Conservation (phyloP, 108 stramenopile species). For the Cyclotella baltica region DNA sequence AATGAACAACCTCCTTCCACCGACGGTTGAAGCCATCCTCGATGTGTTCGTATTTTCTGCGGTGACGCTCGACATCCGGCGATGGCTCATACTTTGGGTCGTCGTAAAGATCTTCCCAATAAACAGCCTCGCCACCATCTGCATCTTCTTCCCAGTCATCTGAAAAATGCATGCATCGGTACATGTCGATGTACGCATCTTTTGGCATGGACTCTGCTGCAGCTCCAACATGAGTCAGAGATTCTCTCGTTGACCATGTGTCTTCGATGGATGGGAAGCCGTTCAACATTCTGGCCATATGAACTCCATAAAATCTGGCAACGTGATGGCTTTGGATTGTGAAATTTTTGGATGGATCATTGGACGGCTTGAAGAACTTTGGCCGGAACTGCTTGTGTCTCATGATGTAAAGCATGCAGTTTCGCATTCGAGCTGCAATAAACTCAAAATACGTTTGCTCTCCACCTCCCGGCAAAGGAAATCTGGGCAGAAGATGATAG, state of each 20-base stretch:
- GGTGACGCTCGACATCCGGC: slow-evolving; percentile 2
- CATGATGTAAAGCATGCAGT: slow-evolving; percentile 22
- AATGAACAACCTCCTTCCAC: slow-evolving; percentile 15
- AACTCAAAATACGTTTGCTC: not conserved
- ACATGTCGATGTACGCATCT: slow-evolving; percentile 19
- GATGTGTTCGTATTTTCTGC: not conserved
- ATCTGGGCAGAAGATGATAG: not conserved
- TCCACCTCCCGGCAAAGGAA: not conserved
- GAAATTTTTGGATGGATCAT: not conserved
- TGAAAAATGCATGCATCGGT: slow-evolving; percentile 9
- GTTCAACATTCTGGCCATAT: not conserved
- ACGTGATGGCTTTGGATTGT: slow-evolving; percentile 4
- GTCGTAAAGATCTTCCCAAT: slow-evolving; percentile 3
- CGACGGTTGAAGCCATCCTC: slow-evolving; percentile 7
- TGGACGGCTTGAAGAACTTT: slow-evolving; percentile 1
- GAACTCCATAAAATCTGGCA: slow-evolving; percentile 8
- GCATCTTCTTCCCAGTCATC: slow-evolving; percentile 14
- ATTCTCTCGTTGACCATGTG: not conserved
- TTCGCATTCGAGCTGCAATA: slow-evolving; percentile 11
- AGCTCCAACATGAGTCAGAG: not conserved
- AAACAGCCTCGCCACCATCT: not conserved
- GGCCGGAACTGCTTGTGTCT: not conserved
- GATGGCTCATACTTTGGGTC: slow-evolving; percentile 9
- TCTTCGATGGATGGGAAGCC: slow-evolving; percentile 7
- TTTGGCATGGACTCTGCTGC: not conserved